Evolutionary conservation across 1,284 basidiomycete species (phyloP).

Genomic region (Xanthoconium separans): DNA sequence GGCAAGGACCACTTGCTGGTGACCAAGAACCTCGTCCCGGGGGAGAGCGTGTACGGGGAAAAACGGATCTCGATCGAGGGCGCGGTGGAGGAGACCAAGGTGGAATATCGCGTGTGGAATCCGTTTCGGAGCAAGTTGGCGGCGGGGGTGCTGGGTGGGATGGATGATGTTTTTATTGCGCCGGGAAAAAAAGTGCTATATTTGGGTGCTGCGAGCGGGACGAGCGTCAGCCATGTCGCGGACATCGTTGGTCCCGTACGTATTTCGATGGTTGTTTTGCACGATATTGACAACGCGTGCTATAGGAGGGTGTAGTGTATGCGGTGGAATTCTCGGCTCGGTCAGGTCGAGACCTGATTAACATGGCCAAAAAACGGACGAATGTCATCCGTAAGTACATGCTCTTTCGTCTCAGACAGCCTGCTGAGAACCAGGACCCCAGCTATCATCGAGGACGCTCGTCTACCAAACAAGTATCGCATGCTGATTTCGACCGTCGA

Average conservation of each 20-base stretch:
- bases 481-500: constrained; percentile 94
- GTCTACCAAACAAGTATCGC: constrained; percentile 91
- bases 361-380: constrained; percentile 99
- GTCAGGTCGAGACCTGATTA: constrained; percentile 96
- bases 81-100: constrained; percentile 63
- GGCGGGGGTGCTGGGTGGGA: constrained; percentile 93
- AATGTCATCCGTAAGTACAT: constrained; percentile 90
- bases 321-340: constrained; percentile 99
- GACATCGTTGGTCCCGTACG: constrained; percentile 99
- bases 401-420: neutral
- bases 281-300: too few relatives aligned
- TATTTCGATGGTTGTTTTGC: too few relatives aligned
- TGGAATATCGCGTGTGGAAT: constrained; percentile 99
- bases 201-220: constrained; percentile 95
- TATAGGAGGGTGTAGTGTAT: too few relatives aligned
- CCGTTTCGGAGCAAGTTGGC: constrained; percentile 98
- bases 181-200: constrained; percentile 98
- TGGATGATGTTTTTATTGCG: constrained; percentile 92
- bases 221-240: constrained; percentile 97
- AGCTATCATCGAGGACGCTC: constrained; percentile 98
- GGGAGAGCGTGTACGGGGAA: constrained; percentile 24
- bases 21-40: too few relatives aligned
- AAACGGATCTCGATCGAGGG: too few relatives aligned
- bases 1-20: too few relatives aligned
- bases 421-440: constrained; percentile 5